These are phyloP conservation scores for Lactarius pseudohatsudake DNA, from an alignment of 768 basidiomycete genomes.

Conservation along the genomic window DNA sequence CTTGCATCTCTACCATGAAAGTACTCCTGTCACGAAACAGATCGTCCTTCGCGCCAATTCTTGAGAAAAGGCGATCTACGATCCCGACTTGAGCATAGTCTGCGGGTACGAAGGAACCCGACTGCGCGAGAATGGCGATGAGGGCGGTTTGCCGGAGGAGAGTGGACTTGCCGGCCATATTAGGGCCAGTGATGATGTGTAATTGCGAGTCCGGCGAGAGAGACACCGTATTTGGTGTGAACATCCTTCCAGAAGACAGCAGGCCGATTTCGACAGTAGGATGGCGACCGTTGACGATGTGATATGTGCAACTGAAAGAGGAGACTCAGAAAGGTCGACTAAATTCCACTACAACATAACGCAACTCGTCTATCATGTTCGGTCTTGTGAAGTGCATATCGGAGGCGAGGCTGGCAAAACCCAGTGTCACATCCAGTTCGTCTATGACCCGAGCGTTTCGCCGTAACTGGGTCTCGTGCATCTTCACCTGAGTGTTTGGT, in stretches of 20 bases:
- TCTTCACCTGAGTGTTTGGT: constrained; percentile 53
- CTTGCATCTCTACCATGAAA: constrained; percentile 98
- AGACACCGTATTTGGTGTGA: constrained; percentile 79
- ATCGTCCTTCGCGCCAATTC: constrained; percentile 94
- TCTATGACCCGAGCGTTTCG: constrained; percentile 77
- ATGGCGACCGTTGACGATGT: constrained; percentile 81
- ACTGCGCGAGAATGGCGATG: constrained; percentile 86
- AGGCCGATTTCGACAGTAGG: constrained; percentile 92
- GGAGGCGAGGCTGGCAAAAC: constrained; percentile 76
- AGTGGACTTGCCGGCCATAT: constrained; percentile 96
- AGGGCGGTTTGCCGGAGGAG: constrained; percentile 89
- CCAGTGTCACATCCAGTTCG: constrained; percentile 81
- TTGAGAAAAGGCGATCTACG: constrained; percentile 89
- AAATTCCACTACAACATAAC: constrained; percentile 2
- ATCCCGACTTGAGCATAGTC: constrained; percentile 76
- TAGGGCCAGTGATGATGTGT: constrained; percentile 91
- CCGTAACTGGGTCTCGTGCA: constrained; percentile 54
- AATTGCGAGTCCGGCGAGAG: constrained; percentile 61
- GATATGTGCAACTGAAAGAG: constrained; percentile 42
- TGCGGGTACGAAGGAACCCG: constrained; percentile 93
- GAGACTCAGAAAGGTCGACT: not conserved
- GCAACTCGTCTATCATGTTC: constrained; percentile 65
- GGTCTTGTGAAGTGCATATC: constrained; percentile 81
- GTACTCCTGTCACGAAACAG: constrained; percentile 91
- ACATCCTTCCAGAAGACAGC: constrained; percentile 66